Percentiles rank a stretch among this genome's conserved stretches.
These are phyloP conservation scores for Fusarium tupiense DNA, from an alignment of 2,329 filamentous ascomycete genomes.

Conservation along the genomic window DNA sequence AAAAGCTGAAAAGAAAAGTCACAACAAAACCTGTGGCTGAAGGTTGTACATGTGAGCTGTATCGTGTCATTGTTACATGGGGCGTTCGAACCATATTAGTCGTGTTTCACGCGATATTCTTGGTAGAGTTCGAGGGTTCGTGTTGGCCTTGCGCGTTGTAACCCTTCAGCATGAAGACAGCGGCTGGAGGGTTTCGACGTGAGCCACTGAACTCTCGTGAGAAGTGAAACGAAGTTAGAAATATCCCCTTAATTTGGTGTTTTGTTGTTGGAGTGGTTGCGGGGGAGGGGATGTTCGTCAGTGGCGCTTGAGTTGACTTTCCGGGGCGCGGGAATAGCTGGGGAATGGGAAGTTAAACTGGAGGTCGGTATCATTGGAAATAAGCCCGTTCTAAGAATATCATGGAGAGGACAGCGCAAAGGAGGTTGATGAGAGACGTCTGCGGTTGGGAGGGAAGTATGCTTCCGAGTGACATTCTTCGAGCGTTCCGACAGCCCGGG, in stretches of 20 bases:
- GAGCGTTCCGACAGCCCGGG: background rate
- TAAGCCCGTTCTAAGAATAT: background rate
- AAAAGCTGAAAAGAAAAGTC: background rate
- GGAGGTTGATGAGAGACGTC: background rate
- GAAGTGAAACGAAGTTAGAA: background rate
- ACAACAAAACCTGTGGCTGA: background rate
- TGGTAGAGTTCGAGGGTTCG: background rate
- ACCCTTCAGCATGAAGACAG: background rate
- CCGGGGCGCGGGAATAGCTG: background rate
- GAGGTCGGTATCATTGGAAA: background rate
- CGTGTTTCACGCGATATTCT: slow-evolving; percentile 1
- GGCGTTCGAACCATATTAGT: background rate
- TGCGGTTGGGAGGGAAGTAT: background rate
- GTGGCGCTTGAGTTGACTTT: background rate
- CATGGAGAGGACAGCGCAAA: background rate
- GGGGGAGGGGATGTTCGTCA: background rate
- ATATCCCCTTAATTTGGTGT: background rate
- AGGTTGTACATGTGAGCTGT: slow-evolving; percentile 9
- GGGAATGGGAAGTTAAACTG: background rate
- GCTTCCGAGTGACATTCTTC: background rate
- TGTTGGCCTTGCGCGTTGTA: background rate
- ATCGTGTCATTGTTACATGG: background rate
- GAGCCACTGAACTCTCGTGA: slow-evolving; percentile 4
- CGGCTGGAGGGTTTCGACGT: background rate
- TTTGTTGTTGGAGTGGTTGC: background rate